Percentiles rank a stretch among this genome's conserved stretches.
Conservation (phyloP, 2,329 filamentous ascomycete genomes). For the Scolecobasidium constrictum region DNA sequence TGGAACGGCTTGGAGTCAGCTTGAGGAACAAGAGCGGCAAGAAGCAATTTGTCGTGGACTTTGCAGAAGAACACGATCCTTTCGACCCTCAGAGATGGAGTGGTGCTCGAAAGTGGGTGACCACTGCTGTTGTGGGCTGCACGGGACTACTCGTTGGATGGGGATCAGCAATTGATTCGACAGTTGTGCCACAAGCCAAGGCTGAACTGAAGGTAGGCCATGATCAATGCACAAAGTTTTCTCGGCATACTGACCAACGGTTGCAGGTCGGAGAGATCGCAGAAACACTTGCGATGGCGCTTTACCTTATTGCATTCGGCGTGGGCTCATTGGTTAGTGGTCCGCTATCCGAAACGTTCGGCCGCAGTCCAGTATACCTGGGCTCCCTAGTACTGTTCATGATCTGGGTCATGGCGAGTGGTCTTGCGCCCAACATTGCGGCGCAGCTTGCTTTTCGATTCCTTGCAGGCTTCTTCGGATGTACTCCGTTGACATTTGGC, state of each 20-base stretch:
- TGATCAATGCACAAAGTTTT: too few species aligned
- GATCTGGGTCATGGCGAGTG: constrained; percentile 7
- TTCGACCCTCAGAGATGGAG: constrained; percentile 2
- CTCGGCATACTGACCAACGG: too few species aligned
- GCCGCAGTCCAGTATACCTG: constrained; percentile 11
- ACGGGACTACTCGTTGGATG: background rate
- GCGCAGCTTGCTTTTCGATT: background rate
- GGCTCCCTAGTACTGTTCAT: constrained; percentile 4
- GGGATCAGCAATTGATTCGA: background rate
- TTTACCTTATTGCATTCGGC: constrained; percentile 11
- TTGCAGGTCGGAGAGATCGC: background rate
- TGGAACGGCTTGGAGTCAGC: too few species aligned
- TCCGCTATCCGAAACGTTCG: constrained; percentile 12
- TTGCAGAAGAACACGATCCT: background rate
- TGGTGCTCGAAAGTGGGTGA: background rate
- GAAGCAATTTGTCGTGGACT: background rate
- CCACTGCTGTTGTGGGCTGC: background rate
- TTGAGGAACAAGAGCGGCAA: too few species aligned
- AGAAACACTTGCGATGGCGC: background rate
- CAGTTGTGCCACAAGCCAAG: background rate
- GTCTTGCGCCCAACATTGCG: background rate
- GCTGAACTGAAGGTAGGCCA: too few species aligned
- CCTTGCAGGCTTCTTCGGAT: constrained; percentile 1
- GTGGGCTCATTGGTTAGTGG: constrained; percentile 10
- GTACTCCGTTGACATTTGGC: background rate